Evolutionary conservation across 345 rosid genomes (phyloP).

Genomic region (Populus deltoides): DNA sequence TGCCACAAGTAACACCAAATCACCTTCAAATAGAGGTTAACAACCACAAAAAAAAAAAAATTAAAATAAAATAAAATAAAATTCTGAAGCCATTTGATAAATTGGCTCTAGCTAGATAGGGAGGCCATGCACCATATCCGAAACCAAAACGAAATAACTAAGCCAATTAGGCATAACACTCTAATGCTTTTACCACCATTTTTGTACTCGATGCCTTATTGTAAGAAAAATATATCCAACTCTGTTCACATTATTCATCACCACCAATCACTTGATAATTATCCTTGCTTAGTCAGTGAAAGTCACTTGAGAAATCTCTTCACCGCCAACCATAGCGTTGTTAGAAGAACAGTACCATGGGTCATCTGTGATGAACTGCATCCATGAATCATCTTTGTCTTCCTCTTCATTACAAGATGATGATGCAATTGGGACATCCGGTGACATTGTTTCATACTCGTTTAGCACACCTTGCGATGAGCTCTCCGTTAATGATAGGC

Average conservation of each 20-base stretch:
- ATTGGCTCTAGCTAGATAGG: background rate
- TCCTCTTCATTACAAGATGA: slow-evolving; percentile 58
- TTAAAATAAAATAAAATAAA: background rate
- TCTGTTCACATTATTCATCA: background rate
- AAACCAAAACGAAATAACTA: background rate
- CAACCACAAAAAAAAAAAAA: background rate
- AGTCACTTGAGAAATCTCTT: slow-evolving; percentile 10
- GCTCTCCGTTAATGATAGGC: slow-evolving; percentile 45
- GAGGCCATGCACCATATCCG: background rate
- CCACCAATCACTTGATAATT: background rate
- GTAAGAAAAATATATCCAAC: background rate
- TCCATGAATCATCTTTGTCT: slow-evolving; percentile 94
- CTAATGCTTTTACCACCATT: background rate
- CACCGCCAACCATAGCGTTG: slow-evolving; percentile 3
- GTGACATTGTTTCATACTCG: slow-evolving; percentile 64
- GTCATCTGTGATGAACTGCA: slow-evolving; percentile 94
- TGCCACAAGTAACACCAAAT: background rate
- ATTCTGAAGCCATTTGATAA: background rate
- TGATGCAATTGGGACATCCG: slow-evolving; percentile 56
- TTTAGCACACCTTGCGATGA: slow-evolving; percentile 27
- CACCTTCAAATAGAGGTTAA: background rate
- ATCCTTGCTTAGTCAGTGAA: slow-evolving; percentile 5
- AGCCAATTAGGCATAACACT: background rate
- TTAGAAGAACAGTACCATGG: slow-evolving; percentile 64
- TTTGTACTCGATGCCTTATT: background rate